Conservation (phyloP, 2,329 filamentous ascomycete species). For the Paecilomyces niveus region DNA sequence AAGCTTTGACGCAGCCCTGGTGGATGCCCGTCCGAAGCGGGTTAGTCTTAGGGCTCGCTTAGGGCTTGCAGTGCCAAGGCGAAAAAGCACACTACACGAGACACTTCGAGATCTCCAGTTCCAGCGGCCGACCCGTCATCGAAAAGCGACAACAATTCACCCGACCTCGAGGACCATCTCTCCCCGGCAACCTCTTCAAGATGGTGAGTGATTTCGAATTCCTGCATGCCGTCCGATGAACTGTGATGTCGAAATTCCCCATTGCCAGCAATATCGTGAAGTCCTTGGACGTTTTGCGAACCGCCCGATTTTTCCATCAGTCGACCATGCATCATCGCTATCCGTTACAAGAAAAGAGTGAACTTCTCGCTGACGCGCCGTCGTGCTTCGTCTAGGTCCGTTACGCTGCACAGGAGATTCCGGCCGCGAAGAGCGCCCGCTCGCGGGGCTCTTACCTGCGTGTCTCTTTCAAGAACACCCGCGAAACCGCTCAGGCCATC, state of each 20-base stretch:
- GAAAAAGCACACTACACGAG: conserved; percentile 34
- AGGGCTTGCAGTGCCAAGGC: conserved; percentile 30
- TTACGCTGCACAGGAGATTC: conserved; percentile 88
- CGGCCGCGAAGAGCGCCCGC: conserved; percentile 88
- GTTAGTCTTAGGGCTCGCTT: conserved; percentile 38
- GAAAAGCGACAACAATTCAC: conserved; percentile 32
- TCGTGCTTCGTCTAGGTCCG: conserved; percentile 63
- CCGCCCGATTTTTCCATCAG: neutral
- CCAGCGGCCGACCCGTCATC: conserved; percentile 20
- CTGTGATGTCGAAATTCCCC: neutral
- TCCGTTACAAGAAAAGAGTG: neutral
- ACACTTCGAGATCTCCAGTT: conserved; percentile 21
- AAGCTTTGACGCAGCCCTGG: neutral
- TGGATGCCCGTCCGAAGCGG: conserved; percentile 9
- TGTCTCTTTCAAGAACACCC: conserved; percentile 99
- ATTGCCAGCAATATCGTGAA: neutral
- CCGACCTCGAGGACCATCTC: conserved; percentile 37
- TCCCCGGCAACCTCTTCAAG: conserved; percentile 38
- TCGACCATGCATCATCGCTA: neutral
- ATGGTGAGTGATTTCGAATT: conserved; percentile 33
- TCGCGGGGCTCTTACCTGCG: conserved; percentile 97
- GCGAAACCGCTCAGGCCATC: conserved; percentile 98
- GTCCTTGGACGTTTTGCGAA: neutral
- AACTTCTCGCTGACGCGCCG: neutral
- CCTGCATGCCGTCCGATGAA: neutral